Conservation (phyloP, 2,329 filamentous ascomycete genomes). For the Alternaria novae-zelandiae region DNA sequence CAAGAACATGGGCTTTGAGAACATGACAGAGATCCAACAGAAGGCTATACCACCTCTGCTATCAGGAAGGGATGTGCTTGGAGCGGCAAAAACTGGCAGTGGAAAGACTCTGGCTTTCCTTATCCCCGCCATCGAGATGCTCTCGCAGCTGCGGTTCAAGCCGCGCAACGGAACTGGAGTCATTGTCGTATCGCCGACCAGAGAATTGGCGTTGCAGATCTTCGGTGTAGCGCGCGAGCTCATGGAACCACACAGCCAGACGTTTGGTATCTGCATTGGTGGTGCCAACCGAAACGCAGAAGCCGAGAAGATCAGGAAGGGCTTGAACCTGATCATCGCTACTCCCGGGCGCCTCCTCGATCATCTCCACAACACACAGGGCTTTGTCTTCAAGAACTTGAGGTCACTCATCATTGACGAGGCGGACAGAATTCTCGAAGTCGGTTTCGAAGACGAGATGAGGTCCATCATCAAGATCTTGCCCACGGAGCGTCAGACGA, state of each 20-base stretch:
- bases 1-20: conserved; percentile 88
- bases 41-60: conserved; percentile 86
- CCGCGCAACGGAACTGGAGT: conserved; percentile 85
- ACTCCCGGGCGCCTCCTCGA: conserved; percentile 92
- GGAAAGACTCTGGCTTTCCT: conserved; percentile 96
- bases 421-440: conserved; percentile 93
- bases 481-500: conserved; percentile 79
- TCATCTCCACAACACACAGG: conserved; percentile 89
- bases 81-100: conserved; percentile 93
- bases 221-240: conserved; percentile 94
- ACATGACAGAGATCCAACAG: conserved; percentile 94
- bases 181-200: conserved; percentile 73
- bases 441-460: conserved; percentile 99
- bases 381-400: conserved; percentile 90
- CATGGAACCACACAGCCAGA: conserved; percentile 92
- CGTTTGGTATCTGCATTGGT: conserved; percentile 94
- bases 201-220: conserved; percentile 48
- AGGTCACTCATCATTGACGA: conserved; percentile 95
- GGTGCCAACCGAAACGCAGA: conserved; percentile 91
- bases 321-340: conserved; percentile 92
- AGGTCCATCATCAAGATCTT: conserved; percentile 94
- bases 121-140: conserved; percentile 92
- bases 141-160: conserved; percentile 89
- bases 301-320: conserved; percentile 91
- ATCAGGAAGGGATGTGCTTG: conserved; percentile 86